phyloP scores from a whole-genome alignment of 2,329 filamentous ascomycete species.

The Fusarium virguliforme region DNA sequence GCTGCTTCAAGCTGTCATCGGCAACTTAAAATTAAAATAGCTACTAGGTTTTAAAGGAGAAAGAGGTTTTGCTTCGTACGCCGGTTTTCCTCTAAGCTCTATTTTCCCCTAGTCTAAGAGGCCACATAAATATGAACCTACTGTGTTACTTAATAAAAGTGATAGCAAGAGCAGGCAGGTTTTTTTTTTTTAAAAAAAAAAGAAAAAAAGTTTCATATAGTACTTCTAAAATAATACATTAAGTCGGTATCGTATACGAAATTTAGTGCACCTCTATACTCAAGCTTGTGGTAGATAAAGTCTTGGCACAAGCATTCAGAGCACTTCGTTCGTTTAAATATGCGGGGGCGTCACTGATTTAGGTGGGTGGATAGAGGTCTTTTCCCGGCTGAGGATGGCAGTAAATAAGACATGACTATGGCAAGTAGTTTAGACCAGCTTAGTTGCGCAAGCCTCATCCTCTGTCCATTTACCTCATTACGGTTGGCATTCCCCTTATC shows the following conservation, averaged over 20 bases:
- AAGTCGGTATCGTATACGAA: neutral
- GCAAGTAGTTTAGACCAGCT: neutral
- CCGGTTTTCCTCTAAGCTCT: too few species aligned
- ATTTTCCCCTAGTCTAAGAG: too few species aligned
- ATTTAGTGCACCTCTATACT: neutral
- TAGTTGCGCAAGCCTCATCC: neutral
- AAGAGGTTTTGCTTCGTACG: too few species aligned
- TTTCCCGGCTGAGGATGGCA: neutral
- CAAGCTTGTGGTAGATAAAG: neutral
- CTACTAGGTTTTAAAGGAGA: too few species aligned
- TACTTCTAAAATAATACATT: neutral
- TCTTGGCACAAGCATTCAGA: neutral
- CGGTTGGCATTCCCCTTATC: slow-evolving; percentile 42
- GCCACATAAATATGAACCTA: too few species aligned
- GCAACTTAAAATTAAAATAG: too few species aligned
- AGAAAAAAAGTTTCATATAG: too few species aligned
- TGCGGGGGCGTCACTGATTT: neutral
- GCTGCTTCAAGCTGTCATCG: too few species aligned
- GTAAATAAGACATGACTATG: neutral
- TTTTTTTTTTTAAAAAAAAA: too few species aligned
- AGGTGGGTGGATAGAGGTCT: neutral
- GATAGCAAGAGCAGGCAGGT: too few species aligned
- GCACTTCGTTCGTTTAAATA: neutral
- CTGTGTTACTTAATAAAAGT: too few species aligned
- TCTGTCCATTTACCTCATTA: neutral